A percentile compares a stretch with the other conserved stretches of the same genome.
Conservation (phyloP, 208 protist genomes). For the Trypanosoma mega region DNA sequence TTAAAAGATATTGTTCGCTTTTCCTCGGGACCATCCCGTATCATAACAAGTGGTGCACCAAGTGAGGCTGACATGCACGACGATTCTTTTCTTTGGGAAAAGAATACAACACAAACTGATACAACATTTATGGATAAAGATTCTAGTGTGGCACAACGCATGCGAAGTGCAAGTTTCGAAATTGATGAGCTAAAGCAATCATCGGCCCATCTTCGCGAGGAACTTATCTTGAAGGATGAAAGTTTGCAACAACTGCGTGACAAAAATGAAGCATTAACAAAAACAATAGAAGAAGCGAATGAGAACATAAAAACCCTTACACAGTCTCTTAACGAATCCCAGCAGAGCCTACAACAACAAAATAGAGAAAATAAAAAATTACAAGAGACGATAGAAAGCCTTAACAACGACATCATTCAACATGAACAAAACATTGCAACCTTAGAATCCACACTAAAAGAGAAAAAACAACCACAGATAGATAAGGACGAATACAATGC, state of each 20-base stretch:
- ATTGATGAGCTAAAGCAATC: background rate
- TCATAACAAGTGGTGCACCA: background rate
- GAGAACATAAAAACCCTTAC: constrained; percentile 15
- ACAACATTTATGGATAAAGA: too few species aligned
- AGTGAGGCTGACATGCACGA: constrained; percentile 1
- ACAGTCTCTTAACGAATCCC: constrained; percentile 10
- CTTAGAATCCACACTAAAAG: background rate
- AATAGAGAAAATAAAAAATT: constrained; percentile 1
- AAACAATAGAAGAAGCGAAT: constrained; percentile 31
- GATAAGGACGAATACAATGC: constrained; percentile 65
- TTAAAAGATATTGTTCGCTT: constrained; percentile 32
- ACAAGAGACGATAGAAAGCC: background rate
- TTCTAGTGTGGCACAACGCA: too few species aligned
- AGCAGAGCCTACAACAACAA: constrained; percentile 26
- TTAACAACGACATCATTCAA: constrained; percentile 29
- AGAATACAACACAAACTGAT: too few species aligned
- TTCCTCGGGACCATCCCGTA: constrained; percentile 1
- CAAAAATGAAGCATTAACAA: constrained; percentile 18
- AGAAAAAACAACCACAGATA: constrained; percentile 21
- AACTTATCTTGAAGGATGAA: background rate
- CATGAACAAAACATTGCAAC: constrained; percentile 33
- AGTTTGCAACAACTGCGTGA: constrained; percentile 28
- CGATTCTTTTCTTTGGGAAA: constrained; percentile 8
- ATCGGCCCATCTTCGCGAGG: background rate
- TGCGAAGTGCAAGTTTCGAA: background rate